Conservation (phyloP, 345 rosid genomes). For the Citrus sp. region DNA sequence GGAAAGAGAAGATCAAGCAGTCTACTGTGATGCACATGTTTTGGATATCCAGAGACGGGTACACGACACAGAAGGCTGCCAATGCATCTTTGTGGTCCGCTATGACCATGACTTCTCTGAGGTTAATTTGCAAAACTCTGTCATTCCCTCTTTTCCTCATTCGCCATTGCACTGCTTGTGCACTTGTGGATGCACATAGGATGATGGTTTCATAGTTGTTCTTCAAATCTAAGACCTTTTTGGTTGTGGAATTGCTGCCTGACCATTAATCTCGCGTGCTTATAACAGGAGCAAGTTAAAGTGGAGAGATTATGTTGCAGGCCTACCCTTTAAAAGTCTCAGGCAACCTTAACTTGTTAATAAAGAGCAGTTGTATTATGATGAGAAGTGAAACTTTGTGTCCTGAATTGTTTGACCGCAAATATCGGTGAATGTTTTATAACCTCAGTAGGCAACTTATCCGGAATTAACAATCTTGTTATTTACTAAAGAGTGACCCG, state of each 20-base stretch:
- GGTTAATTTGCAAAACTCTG: slow-evolving; percentile 27
- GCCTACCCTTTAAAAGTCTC: slow-evolving; percentile 20
- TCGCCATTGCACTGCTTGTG: background rate
- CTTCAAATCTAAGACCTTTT: background rate
- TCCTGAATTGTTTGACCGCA: background rate
- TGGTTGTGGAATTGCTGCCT: background rate
- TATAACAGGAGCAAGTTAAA: slow-evolving; percentile 38
- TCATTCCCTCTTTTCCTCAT: background rate
- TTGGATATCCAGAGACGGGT: slow-evolving; percentile 45
- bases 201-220: background rate
- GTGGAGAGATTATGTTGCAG: slow-evolving; percentile 43
- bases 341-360: background rate
- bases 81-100: slow-evolving; percentile 57
- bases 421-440: background rate
- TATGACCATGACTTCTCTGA: slow-evolving; percentile 46
- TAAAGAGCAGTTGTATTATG: background rate
- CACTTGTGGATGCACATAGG: background rate
- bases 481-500: background rate
- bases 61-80: slow-evolving; percentile 51
- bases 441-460: background rate
- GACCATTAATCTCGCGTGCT: background rate
- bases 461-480: background rate
- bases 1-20: slow-evolving; percentile 55
- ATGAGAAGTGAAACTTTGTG: background rate
- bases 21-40: slow-evolving; percentile 67